Evolutionary conservation across 164 flowering plant genomes (phyloP).

Genomic region (Hamamelis virginiana): DNA sequence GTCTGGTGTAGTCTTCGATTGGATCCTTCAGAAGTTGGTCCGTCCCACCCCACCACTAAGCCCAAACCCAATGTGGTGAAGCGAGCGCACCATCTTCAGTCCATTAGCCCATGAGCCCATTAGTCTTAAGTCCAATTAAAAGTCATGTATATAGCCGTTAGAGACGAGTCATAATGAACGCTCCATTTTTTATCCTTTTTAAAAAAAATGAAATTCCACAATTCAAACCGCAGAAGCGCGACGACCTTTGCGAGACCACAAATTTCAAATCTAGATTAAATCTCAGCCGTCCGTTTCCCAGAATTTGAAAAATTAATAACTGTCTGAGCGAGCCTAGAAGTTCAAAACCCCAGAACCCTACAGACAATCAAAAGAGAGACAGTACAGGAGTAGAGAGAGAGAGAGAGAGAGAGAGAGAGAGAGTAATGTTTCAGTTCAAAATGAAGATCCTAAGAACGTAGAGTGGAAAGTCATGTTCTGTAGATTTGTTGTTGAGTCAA

Average conservation of each 20-base stretch:
- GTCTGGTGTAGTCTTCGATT: no score
- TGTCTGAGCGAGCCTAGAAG: not conserved
- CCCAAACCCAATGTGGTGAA: no score
- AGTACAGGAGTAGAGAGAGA: no score
- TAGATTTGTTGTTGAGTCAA: not conserved
- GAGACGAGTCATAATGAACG: no score
- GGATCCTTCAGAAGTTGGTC: no score
- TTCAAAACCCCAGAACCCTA: no score
- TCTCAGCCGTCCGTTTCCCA: constrained; percentile 37
- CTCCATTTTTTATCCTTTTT: not conserved
- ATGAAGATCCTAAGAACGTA: constrained; percentile 1
- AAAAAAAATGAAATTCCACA: constrained; percentile 1
- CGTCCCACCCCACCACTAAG: no score
- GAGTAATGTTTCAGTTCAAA: not conserved
- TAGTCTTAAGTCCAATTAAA: no score
- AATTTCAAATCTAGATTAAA: constrained; percentile 17
- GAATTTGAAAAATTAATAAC: not conserved
- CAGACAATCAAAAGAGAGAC: no score
- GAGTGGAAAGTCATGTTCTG: constrained; percentile 8
- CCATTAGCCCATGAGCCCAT: no score
- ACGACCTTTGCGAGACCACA: not conserved
- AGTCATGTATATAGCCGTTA: no score
- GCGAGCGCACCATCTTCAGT: no score
- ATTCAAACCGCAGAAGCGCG: constrained; percentile 47
- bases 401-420: constrained; percentile 20